These are phyloP conservation scores for Schizosaccharomyces osmophilus DNA, from an alignment of 805 yeast species.

Conservation along the genomic window DNA sequence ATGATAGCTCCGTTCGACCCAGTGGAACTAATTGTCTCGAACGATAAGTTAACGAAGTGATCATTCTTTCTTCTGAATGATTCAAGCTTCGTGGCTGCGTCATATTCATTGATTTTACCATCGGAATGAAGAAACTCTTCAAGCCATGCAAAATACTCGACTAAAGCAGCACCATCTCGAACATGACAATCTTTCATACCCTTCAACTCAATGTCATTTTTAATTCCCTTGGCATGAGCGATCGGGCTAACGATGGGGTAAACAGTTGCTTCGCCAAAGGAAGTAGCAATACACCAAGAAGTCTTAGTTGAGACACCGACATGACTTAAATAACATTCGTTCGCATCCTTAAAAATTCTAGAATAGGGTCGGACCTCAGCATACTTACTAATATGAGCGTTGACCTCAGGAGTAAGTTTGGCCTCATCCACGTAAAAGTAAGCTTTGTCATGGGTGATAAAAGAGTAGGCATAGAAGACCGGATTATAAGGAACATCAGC, in stretches of 20 bases:
- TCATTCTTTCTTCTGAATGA: constrained; percentile 18
- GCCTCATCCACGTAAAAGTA: constrained; percentile 30
- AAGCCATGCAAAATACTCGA: constrained; percentile 62
- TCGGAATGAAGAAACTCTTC: constrained; percentile 27
- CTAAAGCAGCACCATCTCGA: constrained; percentile 59
- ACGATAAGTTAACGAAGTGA: constrained; percentile 33
- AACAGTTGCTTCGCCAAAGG: constrained; percentile 20
- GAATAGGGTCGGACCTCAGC: constrained; percentile 21
- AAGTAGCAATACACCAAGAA: constrained; percentile 43
- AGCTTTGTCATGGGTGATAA: constrained; percentile 20
- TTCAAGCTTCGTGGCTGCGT: constrained; percentile 30
- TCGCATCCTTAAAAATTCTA: constrained; percentile 7
- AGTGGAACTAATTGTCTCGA: constrained; percentile 49
- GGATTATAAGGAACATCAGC: constrained; percentile 69
- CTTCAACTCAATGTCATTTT: constrained; percentile 44
- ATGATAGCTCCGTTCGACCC: constrained; percentile 60
- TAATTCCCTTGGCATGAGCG: constrained; percentile 44
- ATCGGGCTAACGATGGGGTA: constrained; percentile 32
- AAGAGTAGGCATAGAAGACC: constrained; percentile 50
- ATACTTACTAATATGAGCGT: constrained; percentile 19
- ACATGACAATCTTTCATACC: constrained; percentile 57
- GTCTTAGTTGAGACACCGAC: constrained; percentile 31
- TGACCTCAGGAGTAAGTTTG: constrained; percentile 19
- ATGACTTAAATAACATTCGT: constrained; percentile 6
- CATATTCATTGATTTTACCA: constrained; percentile 27